Base-by-base conservation (phyloP, 306 rosid genomes). In the Hippophae rhamnoides region DNA sequence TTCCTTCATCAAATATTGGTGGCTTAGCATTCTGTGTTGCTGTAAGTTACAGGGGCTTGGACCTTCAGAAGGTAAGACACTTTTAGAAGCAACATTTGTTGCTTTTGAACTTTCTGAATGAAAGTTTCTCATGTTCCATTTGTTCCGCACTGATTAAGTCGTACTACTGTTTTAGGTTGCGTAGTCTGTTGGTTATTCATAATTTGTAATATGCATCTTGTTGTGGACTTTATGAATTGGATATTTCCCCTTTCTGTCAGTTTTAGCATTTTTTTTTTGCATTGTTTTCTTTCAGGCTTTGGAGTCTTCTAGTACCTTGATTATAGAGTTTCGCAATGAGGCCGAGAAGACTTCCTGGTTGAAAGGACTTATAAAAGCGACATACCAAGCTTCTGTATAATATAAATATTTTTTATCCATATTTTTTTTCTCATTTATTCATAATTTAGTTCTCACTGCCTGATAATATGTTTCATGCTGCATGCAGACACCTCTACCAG, bases 291-390 rank as follows among this genome's bases (percentile, higher is more conserved):
- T 67, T 26, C 76, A 89, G 97, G 87, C 87, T 64, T 54, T 83
- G 74, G 99, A 92, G 72, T 85, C 95, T 81, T 86, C 99, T 52
- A 85, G 86, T 79, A 88, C 96, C 38, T 92, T 86, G 96, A 83
- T 92, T 54, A 55, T 92, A 64, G 86, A 76, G 72, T 92, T 85
- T 73, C 79, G 70, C 52, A 80, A 76, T 66, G 95, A 79, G 54
- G 84, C 78, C 49, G 89, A 83, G 78, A 92, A 85, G 79, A 68
- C 80, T 59, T 38, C 49, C 23, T 92, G 99, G 96, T 69, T 79
- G 68, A 92, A 82, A 69, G 77, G 86, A 66, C 90, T 92, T 58
- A 43, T 92, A 66, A 84, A 83, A 72, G 99, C 99, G 60, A 92
- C 95, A 52, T 92, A 92, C 77, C 88, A 78, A 80, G 96, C 99